These are phyloP conservation scores for Sphagnum contortum DNA, from an alignment of 225 moss, liverwort and hornwort genomes.

Conservation along the genomic window DNA sequence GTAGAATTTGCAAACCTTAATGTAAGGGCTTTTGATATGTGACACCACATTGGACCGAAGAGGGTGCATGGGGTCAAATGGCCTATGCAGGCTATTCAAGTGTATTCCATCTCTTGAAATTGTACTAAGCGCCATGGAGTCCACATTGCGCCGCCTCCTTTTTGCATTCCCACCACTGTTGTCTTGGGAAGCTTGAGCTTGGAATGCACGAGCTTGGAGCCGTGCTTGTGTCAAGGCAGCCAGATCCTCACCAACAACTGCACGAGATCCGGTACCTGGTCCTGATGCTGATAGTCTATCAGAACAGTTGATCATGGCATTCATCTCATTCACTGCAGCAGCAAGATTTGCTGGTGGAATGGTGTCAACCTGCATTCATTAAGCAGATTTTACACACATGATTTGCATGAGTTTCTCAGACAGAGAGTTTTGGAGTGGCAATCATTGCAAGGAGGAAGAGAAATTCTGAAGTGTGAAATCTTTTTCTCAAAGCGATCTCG, in stretches of 20 bases:
- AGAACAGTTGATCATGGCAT: constrained; percentile 65
- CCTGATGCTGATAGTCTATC: constrained; percentile 85
- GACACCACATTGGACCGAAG: constrained; percentile 24
- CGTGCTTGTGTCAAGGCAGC: constrained; percentile 64
- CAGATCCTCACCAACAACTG: constrained; percentile 92
- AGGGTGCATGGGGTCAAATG: constrained; percentile 30
- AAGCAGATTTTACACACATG: too few species aligned
- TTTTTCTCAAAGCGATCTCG: too few species aligned
- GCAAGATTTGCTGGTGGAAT: constrained; percentile 30
- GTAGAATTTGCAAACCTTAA: constrained; percentile 37
- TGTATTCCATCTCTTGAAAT: constrained; percentile 64
- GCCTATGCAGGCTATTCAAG: constrained; percentile 54
- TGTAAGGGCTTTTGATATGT: constrained; percentile 53
- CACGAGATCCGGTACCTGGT: constrained; percentile 84
- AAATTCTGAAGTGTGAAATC: too few species aligned
- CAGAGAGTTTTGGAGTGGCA: too few species aligned
- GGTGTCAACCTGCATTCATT: constrained; percentile 54
- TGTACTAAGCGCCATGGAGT: constrained; percentile 61
- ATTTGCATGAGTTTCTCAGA: too few species aligned
- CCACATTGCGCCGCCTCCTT: constrained; percentile 49
- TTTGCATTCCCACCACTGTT: constrained; percentile 16
- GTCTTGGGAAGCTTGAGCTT: constrained; percentile 30
- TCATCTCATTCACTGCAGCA: constrained; percentile 73
- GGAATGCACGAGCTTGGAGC: constrained; percentile 44
- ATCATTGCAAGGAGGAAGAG: too few species aligned